These are phyloP conservation scores for Nicotiana tabacum DNA, from an alignment of 257 asterid genomes.

Conservation along the genomic window DNA sequence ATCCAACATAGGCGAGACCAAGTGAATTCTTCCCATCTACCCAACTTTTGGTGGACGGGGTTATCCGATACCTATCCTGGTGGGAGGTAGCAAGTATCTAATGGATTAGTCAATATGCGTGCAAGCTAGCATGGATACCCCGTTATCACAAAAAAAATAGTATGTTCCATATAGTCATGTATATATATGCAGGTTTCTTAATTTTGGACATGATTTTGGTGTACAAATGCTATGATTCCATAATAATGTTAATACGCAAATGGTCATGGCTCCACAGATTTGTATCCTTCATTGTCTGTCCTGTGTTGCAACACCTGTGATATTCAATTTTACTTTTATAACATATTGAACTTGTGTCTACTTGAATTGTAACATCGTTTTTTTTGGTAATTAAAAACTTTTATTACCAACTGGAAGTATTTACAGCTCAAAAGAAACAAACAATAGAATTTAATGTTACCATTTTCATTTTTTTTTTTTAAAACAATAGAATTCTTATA, in stretches of 20 bases:
- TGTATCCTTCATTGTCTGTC: constrained; percentile 52
- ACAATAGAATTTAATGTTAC: no score
- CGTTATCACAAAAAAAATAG: background rate
- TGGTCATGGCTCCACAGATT: constrained; percentile 80
- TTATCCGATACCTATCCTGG: background rate
- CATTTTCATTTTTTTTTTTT: no score
- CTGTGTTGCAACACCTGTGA: background rate
- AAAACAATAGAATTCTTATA: no score
- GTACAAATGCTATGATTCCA: constrained; percentile 31
- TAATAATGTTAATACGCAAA: constrained; percentile 50
- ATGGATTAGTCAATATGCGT: background rate
- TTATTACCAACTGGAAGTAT: no score
- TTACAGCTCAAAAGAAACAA: no score
- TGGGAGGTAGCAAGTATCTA: background rate
- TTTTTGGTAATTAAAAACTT: no score
- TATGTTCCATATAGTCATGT: background rate
- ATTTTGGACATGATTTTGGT: background rate
- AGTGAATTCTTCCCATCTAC: background rate
- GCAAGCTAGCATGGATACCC: background rate
- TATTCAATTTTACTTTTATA: background rate
- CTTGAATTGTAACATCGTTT: no score
- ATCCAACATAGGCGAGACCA: background rate
- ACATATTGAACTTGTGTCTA: background rate
- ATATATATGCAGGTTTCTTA: background rate
- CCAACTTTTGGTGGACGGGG: background rate